Base-by-base conservation (phyloP, 2,329 filamentous ascomycete genomes). In the Fusarium euwallaceae region DNA sequence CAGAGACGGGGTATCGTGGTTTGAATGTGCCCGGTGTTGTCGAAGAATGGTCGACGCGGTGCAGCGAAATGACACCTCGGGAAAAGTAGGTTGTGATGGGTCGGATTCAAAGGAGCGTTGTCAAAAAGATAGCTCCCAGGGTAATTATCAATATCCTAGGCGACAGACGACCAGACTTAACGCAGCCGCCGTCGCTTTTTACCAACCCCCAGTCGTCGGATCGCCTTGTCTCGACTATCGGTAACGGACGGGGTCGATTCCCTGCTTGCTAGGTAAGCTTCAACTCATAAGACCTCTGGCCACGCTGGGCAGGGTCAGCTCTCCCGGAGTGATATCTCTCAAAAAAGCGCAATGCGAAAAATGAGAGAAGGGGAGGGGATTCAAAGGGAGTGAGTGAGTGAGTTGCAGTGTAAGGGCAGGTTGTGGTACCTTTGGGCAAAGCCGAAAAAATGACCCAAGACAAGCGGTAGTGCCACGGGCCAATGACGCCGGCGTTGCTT, bases 401-500 rank as follows among this genome's bases (percentile, higher is more conserved):
- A 51, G 71, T 75, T 70, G 72, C 66, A 66, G 67, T 43, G 37
- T 41, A 68, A 71, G 59, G 55, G 56, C 64, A 66, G 63, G 65
- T 67, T 67, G 53, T 58, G 32, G 56, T 56, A 61, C 29, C 56
- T 73, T 67, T 68, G 64, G 63, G 64, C 41, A 58, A 70, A 37
- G 62, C 27, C 58, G 32, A 59, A 63, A 60, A 48, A 62, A 51
- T 51, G 48, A 56, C 39, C 72, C 75, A 71, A 74, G 70, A 69
- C 66, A 70, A 65, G 69, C 70, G 74, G 72, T 73, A 63, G 64
- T 70, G 71, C 74, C 60, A 67, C 67, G 70, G 66, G 72, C 77
- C 77, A 78, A 78, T 78, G 69, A 78, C 72, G 75, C 76, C 66
- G 69, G 69, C 53, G 73, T 68, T 70, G 63, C 64, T 73, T 77